phyloP scores from a whole-genome alignment of 2,329 filamentous ascomycete species.

The Gaeumannomyces tritici region DNA sequence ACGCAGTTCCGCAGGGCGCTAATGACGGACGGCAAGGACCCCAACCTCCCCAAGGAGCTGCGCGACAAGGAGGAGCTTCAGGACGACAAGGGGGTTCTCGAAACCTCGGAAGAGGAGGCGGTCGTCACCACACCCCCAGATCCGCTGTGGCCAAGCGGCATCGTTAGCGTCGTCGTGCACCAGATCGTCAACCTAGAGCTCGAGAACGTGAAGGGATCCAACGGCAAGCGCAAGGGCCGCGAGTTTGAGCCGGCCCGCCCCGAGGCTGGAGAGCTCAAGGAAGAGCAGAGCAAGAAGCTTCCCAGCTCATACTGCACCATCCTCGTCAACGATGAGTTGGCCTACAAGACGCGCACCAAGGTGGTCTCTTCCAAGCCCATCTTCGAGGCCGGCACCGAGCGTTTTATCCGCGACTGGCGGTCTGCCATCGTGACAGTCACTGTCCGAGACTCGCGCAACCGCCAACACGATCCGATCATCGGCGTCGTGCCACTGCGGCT shows the following conservation, averaged over 20 bases:
- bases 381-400: constrained; percentile 92
- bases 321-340: constrained; percentile 74
- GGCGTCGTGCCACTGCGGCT: constrained; percentile 85
- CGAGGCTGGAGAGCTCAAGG: constrained; percentile 72
- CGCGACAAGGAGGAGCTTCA: constrained; percentile 69
- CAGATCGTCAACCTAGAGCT: constrained; percentile 93
- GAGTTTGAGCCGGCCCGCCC: constrained; percentile 85
- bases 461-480: constrained; percentile 89
- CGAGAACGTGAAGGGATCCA: constrained; percentile 79
- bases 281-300: constrained; percentile 69
- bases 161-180: constrained; percentile 79
- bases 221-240: constrained; percentile 69
- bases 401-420: constrained; percentile 88
- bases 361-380: constrained; percentile 91
- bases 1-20: constrained; percentile 78
- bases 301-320: constrained; percentile 95
- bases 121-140: constrained; percentile 87
- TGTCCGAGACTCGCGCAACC: constrained; percentile 78
- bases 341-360: constrained; percentile 90
- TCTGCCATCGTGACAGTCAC: constrained; percentile 78
- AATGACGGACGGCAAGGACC: constrained; percentile 78
- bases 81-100: constrained; percentile 74
- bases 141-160: constrained; percentile 88
- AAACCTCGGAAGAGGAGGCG: constrained; percentile 68
- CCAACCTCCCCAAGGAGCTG: constrained; percentile 63